phyloP scores from a whole-genome alignment of 208 protist genomes.

The Leishmania aethiopica region DNA sequence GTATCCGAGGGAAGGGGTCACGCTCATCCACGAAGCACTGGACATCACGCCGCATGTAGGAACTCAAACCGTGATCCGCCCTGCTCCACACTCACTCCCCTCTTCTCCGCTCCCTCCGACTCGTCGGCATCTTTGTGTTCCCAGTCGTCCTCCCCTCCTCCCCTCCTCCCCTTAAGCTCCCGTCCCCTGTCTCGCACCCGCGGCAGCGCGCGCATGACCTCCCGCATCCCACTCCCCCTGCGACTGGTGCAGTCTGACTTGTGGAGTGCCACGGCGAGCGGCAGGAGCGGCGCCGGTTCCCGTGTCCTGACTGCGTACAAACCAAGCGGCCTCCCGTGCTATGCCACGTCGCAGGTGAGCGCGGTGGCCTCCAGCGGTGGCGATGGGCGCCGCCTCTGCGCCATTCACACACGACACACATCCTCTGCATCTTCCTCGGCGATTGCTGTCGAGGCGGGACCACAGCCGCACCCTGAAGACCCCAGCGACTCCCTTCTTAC shows the following conservation, averaged over 20 bases:
- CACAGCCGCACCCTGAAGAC: constrained; percentile 35
- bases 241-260: constrained; percentile 48
- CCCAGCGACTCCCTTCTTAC: constrained; percentile 58
- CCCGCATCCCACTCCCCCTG: constrained; percentile 51
- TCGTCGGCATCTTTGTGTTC: background rate
- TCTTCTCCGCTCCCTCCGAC: constrained; percentile 1
- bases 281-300: background rate
- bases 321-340: constrained; percentile 64
- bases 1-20: background rate
- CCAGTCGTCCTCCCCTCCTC: background rate
- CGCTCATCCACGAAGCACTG: background rate
- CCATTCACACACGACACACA: constrained; percentile 22
- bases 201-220: constrained; percentile 33
- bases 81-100: constrained; percentile 1
- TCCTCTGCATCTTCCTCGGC: background rate
- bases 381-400: constrained; percentile 38
- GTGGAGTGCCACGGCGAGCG: background rate
- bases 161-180: background rate
- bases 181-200: background rate
- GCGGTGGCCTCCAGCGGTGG: constrained; percentile 8
- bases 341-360: constrained; percentile 49
- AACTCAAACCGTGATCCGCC: background rate
- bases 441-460: constrained; percentile 10
- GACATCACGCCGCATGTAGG: background rate
- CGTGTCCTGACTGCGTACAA: constrained; percentile 59